Conservation (phyloP, 352 stramenopile species). For the Phytophthora litchii region DNA sequence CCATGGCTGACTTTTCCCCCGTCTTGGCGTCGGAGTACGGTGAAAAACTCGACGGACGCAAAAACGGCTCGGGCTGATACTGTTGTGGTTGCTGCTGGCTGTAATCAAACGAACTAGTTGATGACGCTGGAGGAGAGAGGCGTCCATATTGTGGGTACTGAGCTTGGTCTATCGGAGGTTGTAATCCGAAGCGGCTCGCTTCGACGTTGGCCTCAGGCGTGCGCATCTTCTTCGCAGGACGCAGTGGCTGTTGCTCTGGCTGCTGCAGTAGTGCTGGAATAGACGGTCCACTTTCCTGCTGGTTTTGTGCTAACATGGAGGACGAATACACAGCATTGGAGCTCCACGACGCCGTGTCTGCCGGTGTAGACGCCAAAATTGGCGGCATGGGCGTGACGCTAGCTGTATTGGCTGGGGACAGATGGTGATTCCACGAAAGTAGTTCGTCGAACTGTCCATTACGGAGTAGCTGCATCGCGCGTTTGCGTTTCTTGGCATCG, state of each 20-base stretch:
- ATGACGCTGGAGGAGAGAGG: slow-evolving; percentile 27
- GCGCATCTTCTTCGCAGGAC: slow-evolving; percentile 57
- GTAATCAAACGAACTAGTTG: slow-evolving; percentile 31
- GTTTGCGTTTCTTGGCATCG: slow-evolving; percentile 85
- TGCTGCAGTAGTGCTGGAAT: slow-evolving; percentile 41
- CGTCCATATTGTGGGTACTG: slow-evolving; percentile 36
- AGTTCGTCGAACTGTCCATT: slow-evolving; percentile 81
- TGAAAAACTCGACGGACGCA: slow-evolving; percentile 32
- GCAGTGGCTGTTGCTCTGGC: slow-evolving; percentile 27
- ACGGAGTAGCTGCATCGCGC: slow-evolving; percentile 74
- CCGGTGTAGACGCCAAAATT: slow-evolving; percentile 10
- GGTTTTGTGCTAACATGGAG: slow-evolving; percentile 21
- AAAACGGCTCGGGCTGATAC: slow-evolving; percentile 29
- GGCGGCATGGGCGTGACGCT: slow-evolving; percentile 50
- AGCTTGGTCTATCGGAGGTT: slow-evolving; percentile 30
- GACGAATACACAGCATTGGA: slow-evolving; percentile 31
- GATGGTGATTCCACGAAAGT: slow-evolving; percentile 60
- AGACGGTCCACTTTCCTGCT: slow-evolving; percentile 35
- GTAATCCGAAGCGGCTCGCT: slow-evolving; percentile 30
- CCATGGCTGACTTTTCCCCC: slow-evolving; percentile 26
- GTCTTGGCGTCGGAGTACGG: slow-evolving; percentile 30
- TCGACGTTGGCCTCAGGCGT: slow-evolving; percentile 44
- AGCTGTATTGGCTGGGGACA: slow-evolving; percentile 44
- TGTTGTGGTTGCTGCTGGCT: slow-evolving; percentile 27
- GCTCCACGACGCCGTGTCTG: slow-evolving; percentile 34